Base-by-base conservation (phyloP, 768 basidiomycete species). In the Mycena capillaripes region DNA sequence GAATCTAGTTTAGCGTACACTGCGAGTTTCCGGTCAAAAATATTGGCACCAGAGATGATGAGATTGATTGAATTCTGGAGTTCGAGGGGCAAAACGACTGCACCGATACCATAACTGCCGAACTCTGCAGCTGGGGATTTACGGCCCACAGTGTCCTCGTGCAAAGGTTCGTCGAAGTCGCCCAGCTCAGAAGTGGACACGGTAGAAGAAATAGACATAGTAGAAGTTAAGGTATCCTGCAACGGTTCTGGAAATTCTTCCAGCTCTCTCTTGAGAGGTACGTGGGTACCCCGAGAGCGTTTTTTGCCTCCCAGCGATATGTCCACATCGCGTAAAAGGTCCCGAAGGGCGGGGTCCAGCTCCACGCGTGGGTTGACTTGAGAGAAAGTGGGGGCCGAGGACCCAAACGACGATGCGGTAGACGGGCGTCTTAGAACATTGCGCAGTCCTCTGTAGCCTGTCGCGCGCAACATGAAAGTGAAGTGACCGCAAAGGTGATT, bases 61-160 rank as follows among this genome's bases (percentile, higher is more conserved):
- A 81, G 76, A 68, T 87, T 86, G 58, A 98, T 92, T 6, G 92
- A 83, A 16, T 85, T 84, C 74, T 91, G 88, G 50, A 98, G 85
- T 80, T 96, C 92, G 11, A 86, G 80, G 0, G 97, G 93, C 16
- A 98, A 77, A 16, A 92, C 83, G 10, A 96, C 90, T 52, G 91
- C 83, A 11, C 95, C 94, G 57, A 95, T 86, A 50, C 87, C 83
- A 68, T 90, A 86, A 75, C 93, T 92, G 21, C 96, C 97, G 79
- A 94, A 94, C 27, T 85, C 83, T 23, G 96, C 95, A 25, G 95
- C 95, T 50, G 95, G 93, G 29, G 95, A 95, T 78, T 93, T 93
- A 80, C 88, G 78, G 75, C 84, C 74, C 73, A 73, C 77, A 65
- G 62, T 76, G 11, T 82, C 78, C 29, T 80, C 81, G 7, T 67